Evolutionary conservation across 2,329 filamentous ascomycete species (phyloP).

Genomic region (Fusarium sp.): DNA sequence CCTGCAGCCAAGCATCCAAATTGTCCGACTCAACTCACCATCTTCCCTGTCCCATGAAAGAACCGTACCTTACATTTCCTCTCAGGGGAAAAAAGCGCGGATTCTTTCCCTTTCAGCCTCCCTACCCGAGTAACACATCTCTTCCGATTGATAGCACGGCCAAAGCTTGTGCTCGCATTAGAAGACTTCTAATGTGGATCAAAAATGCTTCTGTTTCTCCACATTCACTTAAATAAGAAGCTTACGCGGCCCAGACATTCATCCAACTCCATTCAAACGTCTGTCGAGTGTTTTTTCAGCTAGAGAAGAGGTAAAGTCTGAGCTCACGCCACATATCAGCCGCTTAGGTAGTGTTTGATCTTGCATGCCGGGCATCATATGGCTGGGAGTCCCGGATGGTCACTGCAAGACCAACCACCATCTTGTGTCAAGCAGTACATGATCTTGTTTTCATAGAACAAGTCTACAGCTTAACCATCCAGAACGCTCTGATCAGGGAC

Average conservation of each 20-base stretch:
- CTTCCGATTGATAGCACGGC: background rate
- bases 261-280: background rate
- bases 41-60: background rate
- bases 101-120: background rate
- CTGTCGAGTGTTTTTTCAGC: background rate
- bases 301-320: background rate
- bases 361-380: background rate
- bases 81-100: background rate
- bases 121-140: background rate
- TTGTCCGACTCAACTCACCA: background rate
- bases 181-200: background rate
- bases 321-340: background rate
- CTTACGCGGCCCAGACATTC: constrained; percentile 6
- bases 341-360: background rate
- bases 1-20: background rate
- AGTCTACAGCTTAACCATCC: background rate
- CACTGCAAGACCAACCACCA: background rate
- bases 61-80: background rate
- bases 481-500: background rate
- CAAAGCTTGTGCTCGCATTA: background rate
- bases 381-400: background rate
- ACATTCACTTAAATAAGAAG: constrained; percentile 1
- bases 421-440: background rate
- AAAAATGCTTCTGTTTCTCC: background rate
- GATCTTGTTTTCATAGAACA: background rate